Percentiles rank a stretch among this genome's conserved stretches.
Evolutionary conservation across 257 asterid genomes (phyloP).

Genomic region (Solanum virginianum): DNA sequence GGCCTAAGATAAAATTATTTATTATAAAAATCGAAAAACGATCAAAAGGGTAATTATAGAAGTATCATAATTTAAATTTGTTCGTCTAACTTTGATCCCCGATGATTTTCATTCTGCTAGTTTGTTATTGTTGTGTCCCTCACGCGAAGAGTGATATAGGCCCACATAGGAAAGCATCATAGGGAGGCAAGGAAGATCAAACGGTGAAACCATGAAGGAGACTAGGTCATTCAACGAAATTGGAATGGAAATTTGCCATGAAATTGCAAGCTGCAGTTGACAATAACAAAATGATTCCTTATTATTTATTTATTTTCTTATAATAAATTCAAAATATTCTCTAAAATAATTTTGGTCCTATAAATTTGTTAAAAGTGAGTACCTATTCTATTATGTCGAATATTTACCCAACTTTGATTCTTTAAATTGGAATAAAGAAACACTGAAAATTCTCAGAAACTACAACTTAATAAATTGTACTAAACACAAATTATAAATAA

Average conservation of each 20-base stretch:
- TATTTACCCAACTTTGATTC: neutral
- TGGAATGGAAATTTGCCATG: neutral
- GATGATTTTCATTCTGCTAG: too few relatives aligned
- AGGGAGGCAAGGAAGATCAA: neutral
- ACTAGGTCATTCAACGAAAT: neutral
- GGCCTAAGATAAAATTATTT: too few relatives aligned
- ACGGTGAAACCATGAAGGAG: neutral
- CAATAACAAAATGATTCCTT: neutral
- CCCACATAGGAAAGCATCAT: neutral
- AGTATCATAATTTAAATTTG: too few relatives aligned
- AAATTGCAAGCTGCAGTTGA: neutral
- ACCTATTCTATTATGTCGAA: neutral
- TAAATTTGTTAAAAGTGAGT: neutral
- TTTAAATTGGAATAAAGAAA: neutral
- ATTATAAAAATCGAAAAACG: too few relatives aligned
- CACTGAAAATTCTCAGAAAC: neutral
- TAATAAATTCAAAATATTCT: neutral
- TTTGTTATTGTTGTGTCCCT: too few relatives aligned
- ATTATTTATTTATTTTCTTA: neutral
- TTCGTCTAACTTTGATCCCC: too few relatives aligned
- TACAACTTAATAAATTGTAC: neutral
- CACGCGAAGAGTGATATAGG: too few relatives aligned
- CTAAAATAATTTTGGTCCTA: neutral
- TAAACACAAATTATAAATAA: neutral
- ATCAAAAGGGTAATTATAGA: too few relatives aligned